A percentile compares a stretch with the other conserved stretches of the same genome.
Conservation (phyloP, 2,329 filamentous ascomycete species). For the Sclerotinia glacialis region DNA sequence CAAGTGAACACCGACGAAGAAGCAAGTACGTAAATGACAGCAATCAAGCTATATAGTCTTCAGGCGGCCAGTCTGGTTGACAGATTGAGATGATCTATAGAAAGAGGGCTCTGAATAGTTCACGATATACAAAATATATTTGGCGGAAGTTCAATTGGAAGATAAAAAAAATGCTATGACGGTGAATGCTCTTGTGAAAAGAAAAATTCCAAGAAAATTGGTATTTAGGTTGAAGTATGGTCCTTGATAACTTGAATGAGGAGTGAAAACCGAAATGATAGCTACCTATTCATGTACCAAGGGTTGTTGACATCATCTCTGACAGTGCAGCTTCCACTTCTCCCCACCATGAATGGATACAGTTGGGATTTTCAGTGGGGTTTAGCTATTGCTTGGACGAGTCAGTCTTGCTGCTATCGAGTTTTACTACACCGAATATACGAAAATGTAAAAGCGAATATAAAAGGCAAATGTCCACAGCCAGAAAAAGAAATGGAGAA, state of each 20-base stretch:
- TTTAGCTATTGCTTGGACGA: not conserved
- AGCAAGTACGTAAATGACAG: not conserved
- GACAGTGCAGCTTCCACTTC: slow-evolving; percentile 10
- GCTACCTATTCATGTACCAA: slow-evolving; percentile 7
- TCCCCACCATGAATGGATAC: slow-evolving; percentile 16
- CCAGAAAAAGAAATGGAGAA: slow-evolving; percentile 11
- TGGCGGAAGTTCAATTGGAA: not conserved
- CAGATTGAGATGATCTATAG: not conserved
- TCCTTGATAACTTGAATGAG: slow-evolving; percentile 4
- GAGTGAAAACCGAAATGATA: slow-evolving; percentile 5
- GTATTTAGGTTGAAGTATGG: not conserved
- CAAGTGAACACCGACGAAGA: not conserved
- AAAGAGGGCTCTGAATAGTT: not conserved
- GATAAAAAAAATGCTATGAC: too few species aligned
- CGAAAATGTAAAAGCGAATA: not conserved
- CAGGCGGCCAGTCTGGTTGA: not conserved
- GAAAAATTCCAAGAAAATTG: not conserved
- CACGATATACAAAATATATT: not conserved
- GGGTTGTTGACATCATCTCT: slow-evolving; percentile 22
- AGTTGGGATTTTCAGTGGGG: slow-evolving; percentile 13
- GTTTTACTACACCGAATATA: slow-evolving; percentile 13
- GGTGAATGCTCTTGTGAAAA: not conserved
- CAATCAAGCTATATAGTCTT: not conserved
- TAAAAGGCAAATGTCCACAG: not conserved
- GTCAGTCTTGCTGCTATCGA: slow-evolving; percentile 4